Conservation (phyloP, 495 filamentous ascomycete genomes). For the Astrothelium subdiscretum region DNA sequence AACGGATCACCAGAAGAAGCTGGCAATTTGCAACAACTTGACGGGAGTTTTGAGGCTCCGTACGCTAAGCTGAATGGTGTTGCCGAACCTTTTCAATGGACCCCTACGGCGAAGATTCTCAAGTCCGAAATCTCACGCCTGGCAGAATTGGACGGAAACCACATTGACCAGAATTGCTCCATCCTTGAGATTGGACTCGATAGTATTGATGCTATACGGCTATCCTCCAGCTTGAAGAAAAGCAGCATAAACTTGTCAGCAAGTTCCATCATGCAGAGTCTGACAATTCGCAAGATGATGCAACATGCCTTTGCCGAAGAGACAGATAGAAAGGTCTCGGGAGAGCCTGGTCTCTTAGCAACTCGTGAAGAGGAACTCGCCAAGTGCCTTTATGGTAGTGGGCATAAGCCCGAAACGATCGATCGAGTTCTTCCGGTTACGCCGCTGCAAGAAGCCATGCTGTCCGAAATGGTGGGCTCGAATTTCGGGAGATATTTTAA, state of each 20-base stretch:
- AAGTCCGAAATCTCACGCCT: conserved; percentile 49
- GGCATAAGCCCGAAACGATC: conserved; percentile 21
- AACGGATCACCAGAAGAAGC: background rate
- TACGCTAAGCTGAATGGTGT: conserved; percentile 6
- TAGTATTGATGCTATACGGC: conserved; percentile 58
- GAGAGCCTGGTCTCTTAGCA: background rate
- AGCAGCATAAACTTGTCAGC: conserved; percentile 47
- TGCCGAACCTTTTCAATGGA: conserved; percentile 44
- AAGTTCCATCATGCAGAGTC: conserved; percentile 56
- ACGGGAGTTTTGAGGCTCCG: background rate
- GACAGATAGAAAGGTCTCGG: background rate
- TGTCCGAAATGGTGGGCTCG: conserved; percentile 61
- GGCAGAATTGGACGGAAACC: conserved; percentile 36
- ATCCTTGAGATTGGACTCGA: conserved; percentile 55
- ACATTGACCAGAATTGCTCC: conserved; percentile 43
- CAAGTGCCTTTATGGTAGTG: background rate
- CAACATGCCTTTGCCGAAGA: conserved; percentile 1
- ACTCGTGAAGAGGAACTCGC: background rate
- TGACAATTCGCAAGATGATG: conserved; percentile 48
- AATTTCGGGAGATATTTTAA: conserved; percentile 66
- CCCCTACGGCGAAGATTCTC: conserved; percentile 34
- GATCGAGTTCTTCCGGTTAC: conserved; percentile 52
- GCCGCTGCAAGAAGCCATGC: conserved; percentile 72
- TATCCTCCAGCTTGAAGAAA: conserved; percentile 52
- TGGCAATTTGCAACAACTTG: background rate